Conservation (phyloP, 1,139 yeast species). For the Taiozyma sp. region DNA sequence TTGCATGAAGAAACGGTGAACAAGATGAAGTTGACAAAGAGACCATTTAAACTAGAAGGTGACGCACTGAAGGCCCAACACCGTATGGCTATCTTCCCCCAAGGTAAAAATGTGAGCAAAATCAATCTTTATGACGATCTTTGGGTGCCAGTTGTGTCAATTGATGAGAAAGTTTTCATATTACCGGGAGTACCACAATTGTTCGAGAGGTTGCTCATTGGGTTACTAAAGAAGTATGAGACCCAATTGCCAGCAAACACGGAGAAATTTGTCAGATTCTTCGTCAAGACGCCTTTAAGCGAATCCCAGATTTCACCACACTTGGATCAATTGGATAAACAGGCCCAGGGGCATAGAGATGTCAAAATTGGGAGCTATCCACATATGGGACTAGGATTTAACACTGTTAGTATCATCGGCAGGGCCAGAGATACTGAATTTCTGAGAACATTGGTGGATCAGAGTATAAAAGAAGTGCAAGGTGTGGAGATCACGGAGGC, state of each 20-base stretch:
- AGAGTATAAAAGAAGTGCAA: slow-evolving; percentile 39
- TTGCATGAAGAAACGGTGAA: slow-evolving; percentile 53
- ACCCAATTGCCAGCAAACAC: slow-evolving; percentile 12
- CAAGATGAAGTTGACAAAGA: slow-evolving; percentile 48
- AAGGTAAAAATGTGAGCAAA: slow-evolving; percentile 41
- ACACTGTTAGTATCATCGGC: slow-evolving; percentile 72
- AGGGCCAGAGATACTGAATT: slow-evolving; percentile 32
- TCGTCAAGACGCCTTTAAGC: slow-evolving; percentile 51
- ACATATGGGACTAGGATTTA: slow-evolving; percentile 55
- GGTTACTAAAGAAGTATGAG: slow-evolving; percentile 26
- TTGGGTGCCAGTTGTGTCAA: slow-evolving; percentile 81
- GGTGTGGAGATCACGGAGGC: slow-evolving; percentile 52
- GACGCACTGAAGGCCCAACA: slow-evolving; percentile 55
- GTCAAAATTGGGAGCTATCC: slow-evolving; percentile 84
- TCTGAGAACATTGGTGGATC: slow-evolving; percentile 41
- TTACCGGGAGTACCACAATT: slow-evolving; percentile 82
- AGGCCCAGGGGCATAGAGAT: slow-evolving; percentile 28
- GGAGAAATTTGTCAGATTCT: slow-evolving; percentile 38
- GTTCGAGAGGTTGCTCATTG: slow-evolving; percentile 48
- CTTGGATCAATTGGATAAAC: slow-evolving; percentile 45
- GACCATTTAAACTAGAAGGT: slow-evolving; percentile 32
- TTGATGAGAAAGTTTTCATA: slow-evolving; percentile 57
- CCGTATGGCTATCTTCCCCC: slow-evolving; percentile 77
- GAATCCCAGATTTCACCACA: slow-evolving; percentile 71
- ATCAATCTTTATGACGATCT: slow-evolving; percentile 48